Evolutionary conservation across 257 asterid species (phyloP).

Genomic region (Solanum rostratum): DNA sequence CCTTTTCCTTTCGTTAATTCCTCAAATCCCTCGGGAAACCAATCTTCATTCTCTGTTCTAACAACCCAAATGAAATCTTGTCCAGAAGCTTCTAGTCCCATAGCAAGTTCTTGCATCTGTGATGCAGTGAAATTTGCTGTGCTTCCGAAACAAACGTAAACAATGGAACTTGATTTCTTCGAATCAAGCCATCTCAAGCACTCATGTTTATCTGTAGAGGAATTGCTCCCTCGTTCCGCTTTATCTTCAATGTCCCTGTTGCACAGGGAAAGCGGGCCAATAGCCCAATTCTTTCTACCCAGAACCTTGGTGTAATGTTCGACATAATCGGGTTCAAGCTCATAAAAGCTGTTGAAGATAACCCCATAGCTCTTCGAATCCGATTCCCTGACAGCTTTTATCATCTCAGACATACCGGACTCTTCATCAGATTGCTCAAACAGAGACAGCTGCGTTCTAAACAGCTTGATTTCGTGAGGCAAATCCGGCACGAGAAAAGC

Average conservation of each 20-base stretch:
- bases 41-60: conserved; percentile 20
- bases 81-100: conserved; percentile 48
- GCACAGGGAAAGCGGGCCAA: conserved; percentile 36
- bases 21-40: conserved; percentile 52
- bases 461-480: conserved; percentile 10
- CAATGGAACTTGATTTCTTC: conserved; percentile 35
- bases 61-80: conserved; percentile 64
- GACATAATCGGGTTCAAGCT: conserved; percentile 36
- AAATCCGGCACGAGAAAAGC: conserved; percentile 26
- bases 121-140: conserved; percentile 14
- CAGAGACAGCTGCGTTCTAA: conserved; percentile 19
- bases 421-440: not conserved
- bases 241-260: not conserved
- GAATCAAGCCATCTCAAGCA: conserved; percentile 59
- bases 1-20: conserved; percentile 41
- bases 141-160: conserved; percentile 61
- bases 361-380: conserved; percentile 31
- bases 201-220: conserved; percentile 36
- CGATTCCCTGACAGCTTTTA: conserved; percentile 7
- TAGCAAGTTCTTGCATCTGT: conserved; percentile 53
- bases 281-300: conserved; percentile 29
- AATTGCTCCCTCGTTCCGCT: conserved; percentile 23
- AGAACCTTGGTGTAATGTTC: conserved; percentile 24
- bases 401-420: not conserved
- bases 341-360: conserved; percentile 41